phyloP scores from a whole-genome alignment of 345 rosid genomes.

The Rhodamnia argentea region DNA sequence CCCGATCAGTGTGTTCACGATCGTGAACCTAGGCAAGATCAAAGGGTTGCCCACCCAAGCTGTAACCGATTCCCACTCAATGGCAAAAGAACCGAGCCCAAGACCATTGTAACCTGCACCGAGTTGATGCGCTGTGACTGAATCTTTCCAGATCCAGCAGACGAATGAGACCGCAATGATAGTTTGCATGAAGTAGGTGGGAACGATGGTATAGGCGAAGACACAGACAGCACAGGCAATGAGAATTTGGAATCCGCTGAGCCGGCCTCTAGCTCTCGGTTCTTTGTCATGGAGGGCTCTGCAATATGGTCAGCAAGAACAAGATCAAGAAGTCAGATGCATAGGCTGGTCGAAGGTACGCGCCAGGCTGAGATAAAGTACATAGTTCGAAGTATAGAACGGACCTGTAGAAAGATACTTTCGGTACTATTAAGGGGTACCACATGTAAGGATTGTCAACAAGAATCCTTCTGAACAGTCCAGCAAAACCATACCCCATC shows the following conservation, averaged over 20 bases:
- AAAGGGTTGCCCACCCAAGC: conserved; percentile 31
- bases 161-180: conserved; percentile 11
- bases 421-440: conserved; percentile 48
- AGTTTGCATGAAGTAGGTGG: conserved; percentile 21
- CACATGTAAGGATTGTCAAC: conserved; percentile 55
- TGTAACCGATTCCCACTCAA: conserved; percentile 34
- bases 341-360: neutral
- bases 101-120: conserved; percentile 34
- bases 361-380: neutral
- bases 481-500: conserved; percentile 53
- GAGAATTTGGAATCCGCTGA: conserved; percentile 34
- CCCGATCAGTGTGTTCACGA: conserved; percentile 4
- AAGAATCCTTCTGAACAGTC: conserved; percentile 35
- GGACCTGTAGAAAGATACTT: conserved; percentile 35
- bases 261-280: conserved; percentile 13
- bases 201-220: conserved; percentile 25
- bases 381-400: neutral
- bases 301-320: neutral
- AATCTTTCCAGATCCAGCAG: conserved; percentile 24
- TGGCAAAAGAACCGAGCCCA: conserved; percentile 34
- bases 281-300: conserved; percentile 32
- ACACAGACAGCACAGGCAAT: conserved; percentile 14
- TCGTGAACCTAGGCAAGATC: conserved; percentile 21
- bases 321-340: neutral
- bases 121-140: conserved; percentile 13